Conservation (phyloP, 2,329 filamentous ascomycete species). For the Waltergamsia citrina region DNA sequence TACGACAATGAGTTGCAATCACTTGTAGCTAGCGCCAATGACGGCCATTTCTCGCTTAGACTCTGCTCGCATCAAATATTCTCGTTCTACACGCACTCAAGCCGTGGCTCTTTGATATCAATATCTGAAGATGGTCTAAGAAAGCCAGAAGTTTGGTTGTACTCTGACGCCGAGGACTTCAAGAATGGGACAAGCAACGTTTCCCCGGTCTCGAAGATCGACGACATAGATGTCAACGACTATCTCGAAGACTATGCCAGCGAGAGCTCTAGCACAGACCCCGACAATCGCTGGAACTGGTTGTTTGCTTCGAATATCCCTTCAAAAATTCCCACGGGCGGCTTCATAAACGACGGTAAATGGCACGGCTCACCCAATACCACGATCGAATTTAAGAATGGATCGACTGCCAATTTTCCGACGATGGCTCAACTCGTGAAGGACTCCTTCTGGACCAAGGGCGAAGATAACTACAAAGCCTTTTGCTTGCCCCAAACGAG, state of each 20-base stretch:
- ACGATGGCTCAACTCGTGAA: not conserved
- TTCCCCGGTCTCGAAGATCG: not conserved
- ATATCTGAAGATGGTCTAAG: not conserved
- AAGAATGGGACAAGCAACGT: not conserved
- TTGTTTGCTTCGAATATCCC: not conserved
- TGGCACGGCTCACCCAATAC: not conserved
- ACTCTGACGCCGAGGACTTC: not conserved
- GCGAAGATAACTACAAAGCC: not conserved
- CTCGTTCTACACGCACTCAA: not conserved
- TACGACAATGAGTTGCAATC: not conserved
- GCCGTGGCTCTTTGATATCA: not conserved
- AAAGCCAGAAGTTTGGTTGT: not conserved
- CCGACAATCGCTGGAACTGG: not conserved
- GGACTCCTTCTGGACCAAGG: not conserved
- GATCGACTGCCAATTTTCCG: not conserved
- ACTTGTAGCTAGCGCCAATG: not conserved
- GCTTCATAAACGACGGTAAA: not conserved
- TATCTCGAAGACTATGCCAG: not conserved
- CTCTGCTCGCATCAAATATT: not conserved
- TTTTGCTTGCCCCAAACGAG: not conserved
- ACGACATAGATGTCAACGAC: not conserved
- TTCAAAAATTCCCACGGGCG: no score
- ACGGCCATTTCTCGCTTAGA: not conserved
- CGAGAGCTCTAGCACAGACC: not conserved
- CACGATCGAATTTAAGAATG: not conserved